phyloP scores from a whole-genome alignment of 169 alveolate species.

The Plasmodium inui region DNA sequence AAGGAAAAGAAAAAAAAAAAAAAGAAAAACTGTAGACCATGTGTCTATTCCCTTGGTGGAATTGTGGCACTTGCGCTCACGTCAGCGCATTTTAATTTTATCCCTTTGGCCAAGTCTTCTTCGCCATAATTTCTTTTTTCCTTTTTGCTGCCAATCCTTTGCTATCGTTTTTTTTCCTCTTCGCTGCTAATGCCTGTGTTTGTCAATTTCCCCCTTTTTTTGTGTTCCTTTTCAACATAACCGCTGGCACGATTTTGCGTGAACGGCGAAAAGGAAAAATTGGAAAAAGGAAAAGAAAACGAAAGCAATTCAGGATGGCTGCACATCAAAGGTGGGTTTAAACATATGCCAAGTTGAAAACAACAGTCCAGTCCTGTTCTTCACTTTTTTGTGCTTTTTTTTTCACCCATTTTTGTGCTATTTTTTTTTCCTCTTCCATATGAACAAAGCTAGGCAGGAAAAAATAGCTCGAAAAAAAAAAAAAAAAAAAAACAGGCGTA shows the following conservation, averaged over 20 bases:
- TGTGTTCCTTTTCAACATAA: neutral
- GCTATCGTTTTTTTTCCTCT: neutral
- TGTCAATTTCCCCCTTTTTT: neutral
- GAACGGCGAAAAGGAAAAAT: neutral
- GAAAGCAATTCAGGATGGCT: neutral
- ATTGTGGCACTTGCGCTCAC: neutral
- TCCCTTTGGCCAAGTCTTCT: neutral
- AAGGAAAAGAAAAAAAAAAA: neutral
- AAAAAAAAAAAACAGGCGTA: conserved; percentile 13
- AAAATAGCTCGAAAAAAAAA: conserved; percentile 15
- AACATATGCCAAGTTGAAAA: neutral
- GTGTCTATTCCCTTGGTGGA: neutral
- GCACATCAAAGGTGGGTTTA: neutral
- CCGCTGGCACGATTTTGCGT: neutral
- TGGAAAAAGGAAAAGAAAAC: neutral
- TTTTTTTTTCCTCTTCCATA: neutral
- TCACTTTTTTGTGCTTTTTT: conserved; percentile 23
- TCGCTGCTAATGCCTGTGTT: neutral
- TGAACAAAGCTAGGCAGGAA: neutral
- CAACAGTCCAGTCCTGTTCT: neutral
- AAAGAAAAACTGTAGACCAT: neutral
- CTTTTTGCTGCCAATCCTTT: neutral
- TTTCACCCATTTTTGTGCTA: conserved; percentile 5
- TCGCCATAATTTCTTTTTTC: neutral
- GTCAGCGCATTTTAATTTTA: neutral